Evolutionary conservation across 2,329 filamentous ascomycete species (phyloP), one percentile per base, ranked within the genome.

Genomic region (Colletotrichum abscissum): DNA sequence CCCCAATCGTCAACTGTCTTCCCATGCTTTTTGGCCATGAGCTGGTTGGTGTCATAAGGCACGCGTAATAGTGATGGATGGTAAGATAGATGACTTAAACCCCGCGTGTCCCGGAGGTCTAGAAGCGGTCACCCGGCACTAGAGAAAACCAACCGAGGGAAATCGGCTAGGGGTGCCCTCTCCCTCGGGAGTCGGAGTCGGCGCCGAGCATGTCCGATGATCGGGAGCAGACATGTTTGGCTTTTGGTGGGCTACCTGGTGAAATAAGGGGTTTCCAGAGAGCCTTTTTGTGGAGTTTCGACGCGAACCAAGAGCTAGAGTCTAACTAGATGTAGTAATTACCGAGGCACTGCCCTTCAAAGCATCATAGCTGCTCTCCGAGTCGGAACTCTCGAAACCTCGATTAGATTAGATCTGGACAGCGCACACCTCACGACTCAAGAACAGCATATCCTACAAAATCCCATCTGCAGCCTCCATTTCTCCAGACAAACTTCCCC

Each of bases 181-280:
- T 54, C 30, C 30, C 60, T 63, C 60, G 46, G 60, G 28, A 63
- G 6, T 63, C 46, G 28, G 26, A 24, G 14, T 63, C 60, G 60
- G 46, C 46, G 52, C 70, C 67, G 62, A 73, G 35, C 56, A 38
- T 49, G 71, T 73, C 71, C 71, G 71, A 70, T 70, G 14, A 56
- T 70, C 67, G 60, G 67, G 71, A 33, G 35, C 28, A 30, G 30
- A 22, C 30, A 16, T 7, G 30, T 46, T 26, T 19, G 38, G 46
- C 19, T 46, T 30, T 69, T 60, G 52, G 58, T 63, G 70, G 66
- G 54, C 30, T 55, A 22, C 26, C 16, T 30, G 22, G 35, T n/a
- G n/a, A 28, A 49, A 64, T 9, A 67, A 63, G 52, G 65, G 59
- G 54, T 28, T 28, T 19, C 46, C 14, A 24, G 46, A 16, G 52